phyloP scores from a whole-genome alignment of 164 flowering plant species.

The Liriodendron chinense region DNA sequence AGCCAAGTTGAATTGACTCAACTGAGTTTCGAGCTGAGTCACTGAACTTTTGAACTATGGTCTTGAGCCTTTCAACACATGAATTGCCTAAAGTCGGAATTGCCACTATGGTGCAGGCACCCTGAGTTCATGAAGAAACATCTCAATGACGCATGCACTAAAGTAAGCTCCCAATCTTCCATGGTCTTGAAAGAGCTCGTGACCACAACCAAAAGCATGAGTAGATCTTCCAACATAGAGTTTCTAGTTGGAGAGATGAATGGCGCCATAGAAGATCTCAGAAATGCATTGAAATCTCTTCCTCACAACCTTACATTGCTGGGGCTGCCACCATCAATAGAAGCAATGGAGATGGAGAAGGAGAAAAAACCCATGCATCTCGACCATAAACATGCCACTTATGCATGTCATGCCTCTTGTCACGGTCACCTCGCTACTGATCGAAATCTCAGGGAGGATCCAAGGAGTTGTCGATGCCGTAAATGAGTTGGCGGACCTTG shows the following conservation, averaged over 20 bases:
- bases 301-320: not conserved
- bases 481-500: slow-evolving; percentile 41
- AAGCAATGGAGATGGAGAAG: not conserved
- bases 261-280: slow-evolving; percentile 13
- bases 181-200: slow-evolving; percentile 50
- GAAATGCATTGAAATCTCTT: slow-evolving; percentile 9
- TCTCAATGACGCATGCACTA: slow-evolving; percentile 23
- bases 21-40: no score
- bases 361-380: not conserved
- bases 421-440: slow-evolving; percentile 48
- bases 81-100: no score
- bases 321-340: not conserved
- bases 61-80: no score
- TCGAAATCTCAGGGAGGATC: slow-evolving; percentile 55
- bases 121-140: slow-evolving; percentile 33
- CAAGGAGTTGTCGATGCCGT: slow-evolving; percentile 41
- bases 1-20: no score
- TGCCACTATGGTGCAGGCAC: slow-evolving; percentile 17
- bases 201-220: slow-evolving; percentile 39
- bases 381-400: slow-evolving; percentile 20
- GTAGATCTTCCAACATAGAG: slow-evolving; percentile 41
- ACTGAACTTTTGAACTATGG: no score
- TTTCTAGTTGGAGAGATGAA: slow-evolving; percentile 48
- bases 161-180: slow-evolving; percentile 26
- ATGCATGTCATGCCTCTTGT: slow-evolving; percentile 48